Percentiles rank a stretch among this genome's conserved stretches.
phyloP scores from a whole-genome alignment of 139 green algal genomes.

The Tetraselmis chui region DNA sequence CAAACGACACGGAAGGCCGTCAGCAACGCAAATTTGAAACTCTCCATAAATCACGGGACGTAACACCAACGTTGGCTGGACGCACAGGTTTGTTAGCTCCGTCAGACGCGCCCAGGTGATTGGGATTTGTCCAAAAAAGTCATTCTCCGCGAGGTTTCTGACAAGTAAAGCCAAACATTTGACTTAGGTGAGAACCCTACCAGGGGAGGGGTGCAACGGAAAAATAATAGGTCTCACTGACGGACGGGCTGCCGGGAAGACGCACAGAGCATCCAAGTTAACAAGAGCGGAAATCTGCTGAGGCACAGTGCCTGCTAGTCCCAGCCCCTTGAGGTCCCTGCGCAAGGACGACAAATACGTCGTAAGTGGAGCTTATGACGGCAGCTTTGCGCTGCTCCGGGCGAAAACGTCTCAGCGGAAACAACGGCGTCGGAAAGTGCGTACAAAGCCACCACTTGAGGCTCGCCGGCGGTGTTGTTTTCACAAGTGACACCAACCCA shows the following conservation, averaged over 20 bases:
- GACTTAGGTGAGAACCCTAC: neutral
- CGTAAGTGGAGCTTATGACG: too few relatives aligned
- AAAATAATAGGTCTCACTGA: neutral
- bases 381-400: neutral
- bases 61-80: neutral
- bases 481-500: neutral
- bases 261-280: neutral
- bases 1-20: neutral
- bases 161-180: neutral
- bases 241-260: neutral
- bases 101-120: neutral
- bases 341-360: neutral
- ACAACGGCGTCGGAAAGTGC: too few relatives aligned
- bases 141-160: neutral
- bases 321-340: neutral
- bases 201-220: neutral
- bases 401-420: neutral
- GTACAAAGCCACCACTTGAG: neutral
- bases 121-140: neutral
- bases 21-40: neutral
- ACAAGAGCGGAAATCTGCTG: neutral
- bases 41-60: too few relatives aligned
- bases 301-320: neutral
- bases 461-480: neutral
- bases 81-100: neutral